Evolutionary conservation across 2,329 filamentous ascomycete genomes (phyloP).

Genomic region (Calonectria hawksworthii): DNA sequence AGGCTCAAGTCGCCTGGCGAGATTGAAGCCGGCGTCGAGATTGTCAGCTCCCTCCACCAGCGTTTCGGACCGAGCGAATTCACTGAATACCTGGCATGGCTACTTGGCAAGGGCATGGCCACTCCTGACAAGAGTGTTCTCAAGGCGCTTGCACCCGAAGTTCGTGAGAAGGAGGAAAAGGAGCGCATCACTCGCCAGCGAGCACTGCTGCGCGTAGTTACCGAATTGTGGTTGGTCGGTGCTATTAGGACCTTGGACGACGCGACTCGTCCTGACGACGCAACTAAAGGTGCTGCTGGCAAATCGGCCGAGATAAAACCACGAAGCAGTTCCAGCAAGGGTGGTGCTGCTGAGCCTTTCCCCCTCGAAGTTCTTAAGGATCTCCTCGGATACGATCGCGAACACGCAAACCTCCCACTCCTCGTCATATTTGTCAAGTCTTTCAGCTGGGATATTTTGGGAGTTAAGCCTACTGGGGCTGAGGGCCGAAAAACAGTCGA

Average conservation of each 20-base stretch:
- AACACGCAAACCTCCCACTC: constrained; percentile 90
- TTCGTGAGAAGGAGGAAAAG: constrained; percentile 95
- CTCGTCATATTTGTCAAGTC: constrained; percentile 96
- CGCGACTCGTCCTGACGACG: constrained; percentile 72
- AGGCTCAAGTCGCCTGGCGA: constrained; percentile 93
- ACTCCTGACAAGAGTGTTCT: constrained; percentile 88
- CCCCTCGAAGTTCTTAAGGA: constrained; percentile 98
- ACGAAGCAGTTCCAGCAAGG: constrained; percentile 67
- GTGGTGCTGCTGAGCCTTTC: constrained; percentile 85
- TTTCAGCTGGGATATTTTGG: constrained; percentile 95
- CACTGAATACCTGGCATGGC: constrained; percentile 92
- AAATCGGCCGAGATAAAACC: constrained; percentile 75
- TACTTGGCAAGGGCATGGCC: constrained; percentile 90
- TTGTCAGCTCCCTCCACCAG: constrained; percentile 95
- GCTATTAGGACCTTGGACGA: constrained; percentile 85
- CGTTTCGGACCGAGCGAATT: constrained; percentile 93
- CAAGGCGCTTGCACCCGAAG: constrained; percentile 83
- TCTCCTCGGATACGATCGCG: constrained; percentile 90
- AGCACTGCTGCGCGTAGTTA: constrained; percentile 88
- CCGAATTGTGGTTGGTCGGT: constrained; percentile 95
- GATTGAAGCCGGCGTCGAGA: constrained; percentile 91
- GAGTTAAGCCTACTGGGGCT: constrained; percentile 77
- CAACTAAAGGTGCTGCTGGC: constrained; percentile 70
- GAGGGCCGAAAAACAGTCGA: constrained; percentile 89
- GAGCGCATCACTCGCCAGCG: constrained; percentile 90